phyloP scores from a whole-genome alignment of 148 eudicot genomes.

The Rhododendron simsii region DNA sequence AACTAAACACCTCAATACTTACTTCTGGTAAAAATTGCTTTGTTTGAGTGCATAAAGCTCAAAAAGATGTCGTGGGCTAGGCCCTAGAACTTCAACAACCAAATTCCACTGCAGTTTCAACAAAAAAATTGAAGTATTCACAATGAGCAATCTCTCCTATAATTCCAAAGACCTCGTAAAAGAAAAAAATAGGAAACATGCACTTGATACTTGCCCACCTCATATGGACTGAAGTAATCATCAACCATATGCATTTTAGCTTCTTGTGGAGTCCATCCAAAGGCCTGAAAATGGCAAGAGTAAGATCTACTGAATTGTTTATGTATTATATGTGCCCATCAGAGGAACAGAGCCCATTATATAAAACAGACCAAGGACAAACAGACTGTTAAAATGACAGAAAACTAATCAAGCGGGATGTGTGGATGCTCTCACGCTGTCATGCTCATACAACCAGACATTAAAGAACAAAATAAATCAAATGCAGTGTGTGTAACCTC shows the following conservation, averaged over 20 bases:
- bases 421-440: neutral
- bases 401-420: neutral
- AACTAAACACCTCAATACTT: constrained; percentile 23
- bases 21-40: constrained; percentile 58
- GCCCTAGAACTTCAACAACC: constrained; percentile 75
- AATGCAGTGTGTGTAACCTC: constrained; percentile 55
- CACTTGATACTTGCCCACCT: constrained; percentile 44
- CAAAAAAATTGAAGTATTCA: constrained; percentile 15
- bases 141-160: neutral
- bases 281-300: constrained; percentile 43
- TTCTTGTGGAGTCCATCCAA: constrained; percentile 89
- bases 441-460: neutral
- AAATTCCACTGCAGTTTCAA: constrained; percentile 56
- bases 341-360: neutral
- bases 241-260: constrained; percentile 89
- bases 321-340: constrained; percentile 3
- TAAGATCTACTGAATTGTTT: constrained; percentile 6
- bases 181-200: neutral
- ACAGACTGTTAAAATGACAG: neutral
- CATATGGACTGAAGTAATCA: constrained; percentile 68
- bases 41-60: constrained; percentile 90
- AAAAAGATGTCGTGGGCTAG: constrained; percentile 85
- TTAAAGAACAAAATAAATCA: neutral
- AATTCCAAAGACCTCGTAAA: neutral
- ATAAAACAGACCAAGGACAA: neutral